These are phyloP conservation scores for Stachybotrys echinatus DNA, from an alignment of 2,329 filamentous ascomycete genomes.

Conservation along the genomic window DNA sequence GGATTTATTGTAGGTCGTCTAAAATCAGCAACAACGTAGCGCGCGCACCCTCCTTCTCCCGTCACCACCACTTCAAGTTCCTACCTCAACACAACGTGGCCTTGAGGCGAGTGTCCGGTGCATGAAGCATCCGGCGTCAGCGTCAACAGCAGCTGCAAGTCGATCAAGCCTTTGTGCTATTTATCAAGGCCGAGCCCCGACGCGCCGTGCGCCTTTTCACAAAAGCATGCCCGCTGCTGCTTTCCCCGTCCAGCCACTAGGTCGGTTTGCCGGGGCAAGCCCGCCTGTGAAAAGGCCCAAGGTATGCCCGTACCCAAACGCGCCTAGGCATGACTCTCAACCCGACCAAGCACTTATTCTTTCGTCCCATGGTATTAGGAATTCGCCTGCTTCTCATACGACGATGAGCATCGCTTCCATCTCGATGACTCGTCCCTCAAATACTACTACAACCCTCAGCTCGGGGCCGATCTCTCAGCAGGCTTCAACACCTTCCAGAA, in stretches of 20 bases:
- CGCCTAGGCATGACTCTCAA: background rate
- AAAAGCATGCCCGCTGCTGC: constrained; percentile 12
- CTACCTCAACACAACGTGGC: too few species aligned
- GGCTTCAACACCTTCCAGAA: constrained; percentile 82
- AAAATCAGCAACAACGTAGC: too few species aligned
- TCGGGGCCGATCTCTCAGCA: constrained; percentile 68
- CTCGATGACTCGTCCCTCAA: constrained; percentile 74
- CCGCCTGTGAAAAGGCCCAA: constrained; percentile 71
- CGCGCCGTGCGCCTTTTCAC: too few species aligned
- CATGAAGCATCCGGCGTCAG: too few species aligned
- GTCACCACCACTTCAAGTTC: too few species aligned
- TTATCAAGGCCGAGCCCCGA: too few species aligned
- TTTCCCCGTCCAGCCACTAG: constrained; percentile 66
- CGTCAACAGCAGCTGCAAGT: too few species aligned
- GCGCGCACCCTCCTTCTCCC: too few species aligned
- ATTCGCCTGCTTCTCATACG: constrained; percentile 90
- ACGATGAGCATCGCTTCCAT: constrained; percentile 72
- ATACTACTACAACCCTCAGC: constrained; percentile 77
- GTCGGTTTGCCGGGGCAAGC: constrained; percentile 61
- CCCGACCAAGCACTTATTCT: constrained; percentile 7
- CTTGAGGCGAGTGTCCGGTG: too few species aligned
- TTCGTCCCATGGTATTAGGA: constrained; percentile 61
- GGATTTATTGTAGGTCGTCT: too few species aligned
- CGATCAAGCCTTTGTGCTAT: too few species aligned
- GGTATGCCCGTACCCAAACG: constrained; percentile 37